Conservation (phyloP, 1,284 basidiomycete species). For the Tremellales sp. region DNA sequence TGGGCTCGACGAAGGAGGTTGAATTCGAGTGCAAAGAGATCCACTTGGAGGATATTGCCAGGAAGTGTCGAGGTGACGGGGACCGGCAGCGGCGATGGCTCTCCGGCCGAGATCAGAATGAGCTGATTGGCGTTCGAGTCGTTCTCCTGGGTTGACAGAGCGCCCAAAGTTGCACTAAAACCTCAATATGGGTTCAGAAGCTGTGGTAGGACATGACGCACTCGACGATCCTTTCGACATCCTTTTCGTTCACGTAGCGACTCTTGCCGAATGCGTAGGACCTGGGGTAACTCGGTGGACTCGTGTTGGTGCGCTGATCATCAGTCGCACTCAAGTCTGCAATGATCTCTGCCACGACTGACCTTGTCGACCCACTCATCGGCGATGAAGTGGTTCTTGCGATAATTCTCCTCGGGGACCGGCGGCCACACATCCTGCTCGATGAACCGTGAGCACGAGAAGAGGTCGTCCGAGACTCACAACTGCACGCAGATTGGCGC, state of each 20-base stretch:
- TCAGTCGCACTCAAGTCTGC: slow-evolving; percentile 1
- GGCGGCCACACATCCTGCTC: slow-evolving; percentile 73
- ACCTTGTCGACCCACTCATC: slow-evolving; percentile 77
- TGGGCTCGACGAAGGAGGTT: slow-evolving; percentile 40
- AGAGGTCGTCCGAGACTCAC: slow-evolving; percentile 22
- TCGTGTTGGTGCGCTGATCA: slow-evolving; percentile 39
- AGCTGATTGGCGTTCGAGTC: slow-evolving; percentile 68
- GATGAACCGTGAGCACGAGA: slow-evolving; percentile 2
- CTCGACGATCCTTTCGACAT: slow-evolving; percentile 66
- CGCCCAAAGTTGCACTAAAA: slow-evolving; percentile 61
- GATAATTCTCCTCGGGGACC: slow-evolving; percentile 69
- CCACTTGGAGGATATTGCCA: slow-evolving; percentile 66
- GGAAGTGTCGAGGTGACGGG: slow-evolving; percentile 54
- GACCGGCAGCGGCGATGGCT: slow-evolving; percentile 28
- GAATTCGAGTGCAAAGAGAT: slow-evolving; percentile 52
- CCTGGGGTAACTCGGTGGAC: slow-evolving; percentile 35
- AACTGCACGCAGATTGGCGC: slow-evolving; percentile 65
- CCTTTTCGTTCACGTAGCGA: slow-evolving; percentile 63
- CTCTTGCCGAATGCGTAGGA: slow-evolving; percentile 64
- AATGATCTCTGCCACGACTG: slow-evolving; percentile 12
- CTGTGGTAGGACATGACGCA: slow-evolving; percentile 17
- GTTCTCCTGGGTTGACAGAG: slow-evolving; percentile 68
- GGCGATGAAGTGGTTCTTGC: slow-evolving; percentile 75
- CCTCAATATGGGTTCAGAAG: too few relatives aligned
- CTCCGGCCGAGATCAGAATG: slow-evolving; percentile 68